Conservation (phyloP, 2,329 filamentous ascomycete species). For the Nemania serpens region DNA sequence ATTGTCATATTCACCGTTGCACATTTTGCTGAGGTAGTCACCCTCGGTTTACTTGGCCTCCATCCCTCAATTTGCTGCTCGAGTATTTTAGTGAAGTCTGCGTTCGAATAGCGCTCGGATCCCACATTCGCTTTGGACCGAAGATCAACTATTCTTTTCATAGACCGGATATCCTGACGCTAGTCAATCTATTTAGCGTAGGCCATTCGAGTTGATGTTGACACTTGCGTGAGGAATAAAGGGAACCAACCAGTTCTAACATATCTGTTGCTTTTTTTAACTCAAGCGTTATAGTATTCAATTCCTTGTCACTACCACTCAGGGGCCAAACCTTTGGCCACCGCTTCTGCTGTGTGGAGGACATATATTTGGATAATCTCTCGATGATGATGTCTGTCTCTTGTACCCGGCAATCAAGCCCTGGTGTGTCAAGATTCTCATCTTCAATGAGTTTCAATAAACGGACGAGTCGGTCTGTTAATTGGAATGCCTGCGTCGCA, state of each 20-base stretch:
- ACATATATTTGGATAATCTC: not conserved
- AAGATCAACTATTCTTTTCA: not conserved
- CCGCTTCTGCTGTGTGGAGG: not conserved
- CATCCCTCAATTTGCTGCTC: not conserved
- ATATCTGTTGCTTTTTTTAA: not conserved
- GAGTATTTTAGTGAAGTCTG: not conserved
- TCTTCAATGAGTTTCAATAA: not conserved
- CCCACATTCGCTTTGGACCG: not conserved
- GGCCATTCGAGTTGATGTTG: not conserved
- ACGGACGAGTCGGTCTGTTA: not conserved
- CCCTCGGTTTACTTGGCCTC: not conserved
- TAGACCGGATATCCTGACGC: not conserved
- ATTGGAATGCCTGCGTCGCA: not conserved
- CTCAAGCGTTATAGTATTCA: not conserved
- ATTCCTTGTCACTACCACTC: not conserved
- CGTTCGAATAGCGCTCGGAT: not conserved
- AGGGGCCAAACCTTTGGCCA: not conserved
- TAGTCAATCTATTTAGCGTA: not conserved
- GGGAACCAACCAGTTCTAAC: not conserved
- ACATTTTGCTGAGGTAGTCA: not conserved
- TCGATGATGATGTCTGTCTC: not conserved
- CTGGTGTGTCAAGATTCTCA: not conserved
- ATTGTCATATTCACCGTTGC: not conserved
- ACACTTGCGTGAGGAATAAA: not conserved
- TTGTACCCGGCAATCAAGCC: not conserved